These are phyloP conservation scores for Lycium barbarum DNA, from an alignment of 257 asterid genomes.

Conservation along the genomic window DNA sequence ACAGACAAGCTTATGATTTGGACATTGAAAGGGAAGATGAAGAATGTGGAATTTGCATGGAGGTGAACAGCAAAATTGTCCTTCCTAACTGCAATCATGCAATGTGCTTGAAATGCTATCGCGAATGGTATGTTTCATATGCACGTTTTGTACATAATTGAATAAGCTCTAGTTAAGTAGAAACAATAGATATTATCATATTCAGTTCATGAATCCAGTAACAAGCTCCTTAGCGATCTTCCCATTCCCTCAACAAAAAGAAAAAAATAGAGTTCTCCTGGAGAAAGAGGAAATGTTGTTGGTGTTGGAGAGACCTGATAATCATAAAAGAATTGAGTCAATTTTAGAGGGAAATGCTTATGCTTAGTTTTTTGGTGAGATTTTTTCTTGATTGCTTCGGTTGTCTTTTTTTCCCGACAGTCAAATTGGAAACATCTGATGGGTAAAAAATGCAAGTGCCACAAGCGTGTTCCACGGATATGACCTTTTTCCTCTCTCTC, in stretches of 20 bases:
- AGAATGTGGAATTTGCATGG: slow-evolving; percentile 99
- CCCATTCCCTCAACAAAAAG: neutral
- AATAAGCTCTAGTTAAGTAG: neutral
- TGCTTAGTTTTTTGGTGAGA: neutral
- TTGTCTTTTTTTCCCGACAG: neutral
- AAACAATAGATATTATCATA: neutral
- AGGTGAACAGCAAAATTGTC: slow-evolving; percentile 74
- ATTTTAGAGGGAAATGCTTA: neutral
- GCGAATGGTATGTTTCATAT: slow-evolving; percentile 67
- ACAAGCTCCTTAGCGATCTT: neutral
- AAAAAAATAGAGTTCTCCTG: neutral
- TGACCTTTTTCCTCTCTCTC: neutral
- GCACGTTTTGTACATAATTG: neutral
- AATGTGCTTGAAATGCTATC: slow-evolving; percentile 93
- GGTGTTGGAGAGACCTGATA: neutral
- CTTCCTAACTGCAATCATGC: slow-evolving; percentile 87
- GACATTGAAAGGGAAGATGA: slow-evolving; percentile 92
- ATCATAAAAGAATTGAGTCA: neutral
- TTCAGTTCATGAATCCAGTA: neutral
- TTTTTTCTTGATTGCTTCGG: neutral
- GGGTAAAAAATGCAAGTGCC: neutral
- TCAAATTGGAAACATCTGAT: slow-evolving; percentile 7
- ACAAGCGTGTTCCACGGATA: neutral
- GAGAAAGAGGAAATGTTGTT: neutral
- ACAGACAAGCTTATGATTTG: slow-evolving; percentile 52